Base-by-base conservation (phyloP, 768 basidiomycete genomes). In the Lepiota subincarnata region DNA sequence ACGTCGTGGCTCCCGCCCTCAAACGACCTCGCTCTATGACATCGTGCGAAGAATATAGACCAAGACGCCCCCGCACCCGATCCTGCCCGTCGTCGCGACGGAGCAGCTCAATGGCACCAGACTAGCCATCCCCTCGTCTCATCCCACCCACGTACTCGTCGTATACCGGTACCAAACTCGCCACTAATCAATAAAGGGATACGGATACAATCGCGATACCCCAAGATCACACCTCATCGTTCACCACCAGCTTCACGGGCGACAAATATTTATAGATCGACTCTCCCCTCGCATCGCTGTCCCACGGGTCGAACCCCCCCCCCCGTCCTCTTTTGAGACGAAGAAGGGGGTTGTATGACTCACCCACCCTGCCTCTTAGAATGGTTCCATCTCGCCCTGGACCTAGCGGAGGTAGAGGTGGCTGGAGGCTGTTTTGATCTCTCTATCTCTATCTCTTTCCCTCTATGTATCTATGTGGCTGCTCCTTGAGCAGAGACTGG, bases 11-110 rank as follows among this genome's bases (percentile, higher is more conserved):
- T 12, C 50, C 64, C 24, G 64, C 68, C 48, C 66, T 64, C 53
- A 75, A 75, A 60, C 69, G 72, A 48, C 66, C 67, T 36, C 69
- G 73, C n/a, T 74, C 72, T 20, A 60, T 70, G 47, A 69, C 70
- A 22, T 68, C 68, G 37, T 68, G 66, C 49, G 63, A 67, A 42
- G 68, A 68, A 41, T 57, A 56, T 22, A 60, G 62, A 22, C 59
- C 65, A 37, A 56, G 65, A 57, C 61, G 68, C 48, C 56, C 61
- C 46, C 64, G 67, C 34, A 60, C 64, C 14, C 64, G 68, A 59
- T 64, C 44, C 41, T 61, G 37, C 59, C 60, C 50, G 48, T 61
- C 46, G 46, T 60, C 41, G 41, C 56, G 50, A 22, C 53, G 46
- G 22, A 56, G 42, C 34, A 53, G 37, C 50, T 61, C 53, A 50